Percentiles rank a stretch among this genome's conserved stretches.
These are phyloP conservation scores for Trichoderma koningiopsis DNA, from an alignment of 2,329 filamentous ascomycete genomes.

Conservation along the genomic window DNA sequence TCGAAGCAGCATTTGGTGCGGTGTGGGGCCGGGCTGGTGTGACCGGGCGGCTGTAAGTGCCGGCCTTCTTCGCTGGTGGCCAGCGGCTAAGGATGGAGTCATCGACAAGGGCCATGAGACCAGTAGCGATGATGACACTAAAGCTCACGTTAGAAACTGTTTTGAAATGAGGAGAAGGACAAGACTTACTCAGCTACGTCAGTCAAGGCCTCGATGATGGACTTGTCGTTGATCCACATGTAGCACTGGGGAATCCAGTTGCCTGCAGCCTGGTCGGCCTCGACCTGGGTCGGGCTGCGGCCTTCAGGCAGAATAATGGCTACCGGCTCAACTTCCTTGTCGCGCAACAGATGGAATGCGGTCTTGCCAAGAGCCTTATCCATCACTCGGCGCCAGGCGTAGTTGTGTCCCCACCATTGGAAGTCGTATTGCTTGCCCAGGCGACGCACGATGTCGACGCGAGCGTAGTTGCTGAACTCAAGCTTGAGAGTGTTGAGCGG, in stretches of 20 bases:
- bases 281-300: slow-evolving; percentile 68
- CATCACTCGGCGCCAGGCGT: slow-evolving; percentile 80
- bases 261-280: slow-evolving; percentile 73
- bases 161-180: background rate
- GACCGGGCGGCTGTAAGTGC: slow-evolving; percentile 10
- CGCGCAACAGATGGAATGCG: slow-evolving; percentile 78
- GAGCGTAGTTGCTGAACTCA: slow-evolving; percentile 97
- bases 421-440: slow-evolving; percentile 81
- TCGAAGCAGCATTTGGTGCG: background rate
- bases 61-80: slow-evolving; percentile 51
- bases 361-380: slow-evolving; percentile 68
- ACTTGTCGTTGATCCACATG: slow-evolving; percentile 82
- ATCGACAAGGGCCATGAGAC: slow-evolving; percentile 83
- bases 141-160: slow-evolving; percentile 1
- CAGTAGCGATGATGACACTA: slow-evolving; percentile 87
- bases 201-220: slow-evolving; percentile 67
- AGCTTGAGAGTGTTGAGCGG: slow-evolving; percentile 78
- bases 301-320: slow-evolving; percentile 85
- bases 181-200: slow-evolving; percentile 81
- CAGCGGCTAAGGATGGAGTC: slow-evolving; percentile 85
- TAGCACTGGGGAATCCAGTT: slow-evolving; percentile 90
- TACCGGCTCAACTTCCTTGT: slow-evolving; percentile 62
- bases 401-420: slow-evolving; percentile 87
- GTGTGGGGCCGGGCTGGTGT: slow-evolving; percentile 24
- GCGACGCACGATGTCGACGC: slow-evolving; percentile 77